Evolutionary conservation across 2,329 filamentous ascomycete genomes (phyloP), one percentile per base, ranked within the genome.

Genomic region (Fusarium dlaminii): DNA sequence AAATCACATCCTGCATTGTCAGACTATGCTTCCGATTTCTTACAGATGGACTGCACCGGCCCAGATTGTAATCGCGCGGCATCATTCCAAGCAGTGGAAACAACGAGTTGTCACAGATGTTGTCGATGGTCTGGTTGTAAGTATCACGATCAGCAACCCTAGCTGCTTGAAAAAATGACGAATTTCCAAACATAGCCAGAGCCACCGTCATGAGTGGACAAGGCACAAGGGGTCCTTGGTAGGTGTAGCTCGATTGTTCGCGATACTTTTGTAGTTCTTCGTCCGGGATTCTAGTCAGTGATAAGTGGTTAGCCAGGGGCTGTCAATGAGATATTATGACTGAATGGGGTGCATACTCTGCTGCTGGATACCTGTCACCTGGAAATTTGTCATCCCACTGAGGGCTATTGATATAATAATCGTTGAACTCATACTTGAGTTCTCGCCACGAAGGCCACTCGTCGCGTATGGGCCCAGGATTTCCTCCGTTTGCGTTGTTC

Each of bases 151-250:
- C 8, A 5, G 63, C 37, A 17, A 22, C 17, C 1, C 5, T 39
- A 14, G 63, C 59, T 15, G 20, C 10, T 15, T 56, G 20, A 14
- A 77, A 74, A 14, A 66, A 62, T 11, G 56, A 61, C 5, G 29
- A 39, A 17, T 67, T 70, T 12, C 63, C 63, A 18, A 77, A 70
- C 24, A 69, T 55, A 20, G 65, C 60, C 32, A 72, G 37, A 8
- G 46, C 57, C 9, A 56, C 63, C 30, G 60, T 67, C 66, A 65
- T 74, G 20, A 74, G 48, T 2, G 66, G 72, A 1, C 65, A 60
- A 15, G 58, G 60, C 1, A 68, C 73, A 8, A 11, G 22, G 3
- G 45, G 14, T 3, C 15, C 22, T 5, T 8, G 12, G 1, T 15
- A 30, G 11, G 13, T 13, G 11, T 18, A 18, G 5, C 11, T 58